These are phyloP conservation scores for Cytauxzoon felis DNA, from an alignment of 169 alveolate species.

Conservation along the genomic window DNA sequence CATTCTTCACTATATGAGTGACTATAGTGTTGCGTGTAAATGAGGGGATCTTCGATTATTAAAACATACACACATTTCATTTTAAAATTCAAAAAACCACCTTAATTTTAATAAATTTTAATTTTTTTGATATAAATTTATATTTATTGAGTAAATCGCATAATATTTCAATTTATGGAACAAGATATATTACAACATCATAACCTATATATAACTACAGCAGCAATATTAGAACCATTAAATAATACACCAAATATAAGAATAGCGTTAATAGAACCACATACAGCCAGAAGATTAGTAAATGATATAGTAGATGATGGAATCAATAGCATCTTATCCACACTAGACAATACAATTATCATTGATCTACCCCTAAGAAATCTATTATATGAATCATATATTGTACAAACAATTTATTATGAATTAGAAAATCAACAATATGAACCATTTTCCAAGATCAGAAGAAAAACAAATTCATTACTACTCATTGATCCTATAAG, in stretches of 20 bases:
- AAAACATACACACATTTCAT: not conserved
- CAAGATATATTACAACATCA: not conserved
- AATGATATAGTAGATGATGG: conserved; percentile 30
- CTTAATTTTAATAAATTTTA: not conserved
- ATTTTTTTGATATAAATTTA: not conserved
- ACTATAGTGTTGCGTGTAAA: too few species aligned
- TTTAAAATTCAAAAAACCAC: not conserved
- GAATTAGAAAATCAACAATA: conserved; percentile 28
- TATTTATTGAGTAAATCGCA: not conserved
- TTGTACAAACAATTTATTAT: conserved; percentile 51
- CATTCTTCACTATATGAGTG: too few species aligned
- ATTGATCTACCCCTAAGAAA: conserved; percentile 56
- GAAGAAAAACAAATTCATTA: conserved; percentile 9
- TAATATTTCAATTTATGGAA: not conserved
- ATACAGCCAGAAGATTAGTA: conserved; percentile 41
- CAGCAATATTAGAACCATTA: conserved; percentile 51
- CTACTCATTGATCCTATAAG: conserved; percentile 52
- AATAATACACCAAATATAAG: conserved; percentile 41
- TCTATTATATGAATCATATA: conserved; percentile 47
- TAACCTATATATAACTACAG: conserved; percentile 1
- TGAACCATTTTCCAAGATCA: conserved; percentile 19
- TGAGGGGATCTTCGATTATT: too few species aligned
- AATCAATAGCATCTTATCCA: conserved; percentile 13
- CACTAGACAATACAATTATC: conserved; percentile 14
- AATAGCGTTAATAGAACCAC: conserved; percentile 50